Evolutionary conservation across 164 flowering plant species (phyloP), one percentile per base, ranked within the genome.

Genomic region (Euptelea pleiosperma): DNA sequence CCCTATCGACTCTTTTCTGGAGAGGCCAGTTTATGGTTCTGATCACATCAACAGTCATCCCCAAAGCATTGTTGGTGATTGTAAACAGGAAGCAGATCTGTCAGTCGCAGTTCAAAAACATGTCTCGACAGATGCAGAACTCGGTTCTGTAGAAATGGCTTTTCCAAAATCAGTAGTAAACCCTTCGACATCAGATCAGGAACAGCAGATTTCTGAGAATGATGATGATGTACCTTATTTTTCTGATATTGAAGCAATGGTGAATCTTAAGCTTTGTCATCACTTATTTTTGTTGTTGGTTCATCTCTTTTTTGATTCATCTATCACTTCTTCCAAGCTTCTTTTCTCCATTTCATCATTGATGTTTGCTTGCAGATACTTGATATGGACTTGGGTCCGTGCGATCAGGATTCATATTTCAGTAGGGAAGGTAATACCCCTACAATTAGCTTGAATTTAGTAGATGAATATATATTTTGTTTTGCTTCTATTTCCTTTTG

Each of bases 161-260:
- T 37, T 57, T 48, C 34, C 63, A 16, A 75, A 75, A 56, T 58
- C 56, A 36, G 65, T 18, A 46, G 44, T 31, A 14, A 67, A 69
- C n/a, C 47, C 68, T 56, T 36, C 62, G 25, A 51, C 25, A 19
- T 68, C 80, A 29, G 84, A 81, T 57, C 66, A 49, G 54, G 92
- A 83, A 29, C 87, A 84, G 31, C 51, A 39, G 10, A 50, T 41
- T 39, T 52, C 60, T 55, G 90, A 79, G 51, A 77, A 82, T 66
- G 95, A 84, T 55, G 79, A 75, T 55, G 90, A 79, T 36, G 70
- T 85, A 39, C 98, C 98, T 42, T 68, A 65, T 63, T 87, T 77
- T 75, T 87, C 98, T 49, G 95, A 91, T 70, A 70, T 89, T 68
- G 96, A 91, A 80, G 82, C 92, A 47, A 81, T 91, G 98, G 98